Percentiles rank a stretch among this genome's conserved stretches.
Evolutionary conservation across 2,329 filamentous ascomycete species (phyloP).

Genomic region (Periglandula ipomoeae): DNA sequence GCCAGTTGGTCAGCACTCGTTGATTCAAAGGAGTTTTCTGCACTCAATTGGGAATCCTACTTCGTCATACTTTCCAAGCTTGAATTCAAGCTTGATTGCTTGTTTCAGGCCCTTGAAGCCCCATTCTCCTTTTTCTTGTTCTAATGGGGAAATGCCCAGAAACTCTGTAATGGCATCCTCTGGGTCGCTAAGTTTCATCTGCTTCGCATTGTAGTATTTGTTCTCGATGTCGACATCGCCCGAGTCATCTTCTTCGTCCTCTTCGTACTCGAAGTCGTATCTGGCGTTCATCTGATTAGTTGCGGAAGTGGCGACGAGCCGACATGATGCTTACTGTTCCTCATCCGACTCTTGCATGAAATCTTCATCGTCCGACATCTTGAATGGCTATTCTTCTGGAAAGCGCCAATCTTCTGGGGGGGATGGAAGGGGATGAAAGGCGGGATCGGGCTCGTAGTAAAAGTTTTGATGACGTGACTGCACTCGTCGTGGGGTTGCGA

Average conservation of each 20-base stretch:
- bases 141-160: constrained; percentile 72
- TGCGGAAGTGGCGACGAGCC: background rate
- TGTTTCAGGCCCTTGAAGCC: constrained; percentile 98
- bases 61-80: constrained; percentile 77
- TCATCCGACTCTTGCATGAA: constrained; percentile 41
- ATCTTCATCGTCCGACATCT: constrained; percentile 43
- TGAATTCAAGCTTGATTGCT: constrained; percentile 94
- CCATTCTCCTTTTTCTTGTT: constrained; percentile 93
- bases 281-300: constrained; percentile 17
- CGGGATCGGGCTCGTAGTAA: background rate
- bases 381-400: constrained; percentile 4
- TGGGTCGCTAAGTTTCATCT: constrained; percentile 80
- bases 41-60: constrained; percentile 30
- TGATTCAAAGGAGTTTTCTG: no score
- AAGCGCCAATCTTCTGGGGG: no score
- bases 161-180: constrained; percentile 89
- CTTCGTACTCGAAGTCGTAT: constrained; percentile 98
- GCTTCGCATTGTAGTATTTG: constrained; percentile 99
- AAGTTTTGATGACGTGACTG: background rate
- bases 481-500: background rate
- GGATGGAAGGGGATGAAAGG: background rate
- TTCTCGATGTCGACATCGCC: constrained; percentile 96
- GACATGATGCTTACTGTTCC: constrained; percentile 26
- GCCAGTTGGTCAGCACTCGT: constrained; percentile 15
- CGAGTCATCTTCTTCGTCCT: constrained; percentile 76